Evolutionary conservation across 2,329 filamentous ascomycete species (phyloP), one percentile per base, ranked within the genome.

Genomic region (Fusarium sp.): DNA sequence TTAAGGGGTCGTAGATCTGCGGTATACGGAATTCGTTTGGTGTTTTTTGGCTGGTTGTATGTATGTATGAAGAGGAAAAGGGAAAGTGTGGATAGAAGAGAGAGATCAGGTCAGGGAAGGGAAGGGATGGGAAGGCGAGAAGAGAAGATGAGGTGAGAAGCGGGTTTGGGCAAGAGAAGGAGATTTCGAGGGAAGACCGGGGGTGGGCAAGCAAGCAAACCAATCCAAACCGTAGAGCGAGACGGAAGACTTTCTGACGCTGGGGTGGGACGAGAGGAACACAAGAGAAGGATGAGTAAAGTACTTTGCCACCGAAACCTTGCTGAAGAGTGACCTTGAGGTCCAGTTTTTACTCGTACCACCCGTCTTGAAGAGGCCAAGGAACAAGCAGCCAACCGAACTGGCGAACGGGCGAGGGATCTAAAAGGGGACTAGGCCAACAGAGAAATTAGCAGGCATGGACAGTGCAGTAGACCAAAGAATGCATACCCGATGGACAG

Each of bases 381-480:
- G 72, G 42, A 68, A 68, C 41, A 44, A 41, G 57, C 55, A 65
- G 62, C 34, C 62, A 72, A 72, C 68, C 68, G 69, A 44, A 61
- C 51, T 44, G 68, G 56, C 60, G 68, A 60, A 66, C 72, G 63
- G 75, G 50, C 66, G 55, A 73, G 66, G 56, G 47, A 54, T 36
- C 73, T 66, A 24, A 72, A 78, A 75, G 17, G 48, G 71, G 76
- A 42, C 74, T 75, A 52, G 22, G 20, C 54, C 45, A 8, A 15
- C 30, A 45, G 41, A 71, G 75, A 78, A 78, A 78, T 78, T 78
- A 77, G 73, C 72, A 68, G 57, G 36, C 48, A 58, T 18, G 50
- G 65, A 69, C 68, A 55, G 65, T 66, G 68, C 66, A 70, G 55
- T 59, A 66, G 50, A 39, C 45, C 60, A 47, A 44, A 39, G 45